phyloP scores from a whole-genome alignment of 2,329 filamentous ascomycete species.

The Aspergillus fijiensis region DNA sequence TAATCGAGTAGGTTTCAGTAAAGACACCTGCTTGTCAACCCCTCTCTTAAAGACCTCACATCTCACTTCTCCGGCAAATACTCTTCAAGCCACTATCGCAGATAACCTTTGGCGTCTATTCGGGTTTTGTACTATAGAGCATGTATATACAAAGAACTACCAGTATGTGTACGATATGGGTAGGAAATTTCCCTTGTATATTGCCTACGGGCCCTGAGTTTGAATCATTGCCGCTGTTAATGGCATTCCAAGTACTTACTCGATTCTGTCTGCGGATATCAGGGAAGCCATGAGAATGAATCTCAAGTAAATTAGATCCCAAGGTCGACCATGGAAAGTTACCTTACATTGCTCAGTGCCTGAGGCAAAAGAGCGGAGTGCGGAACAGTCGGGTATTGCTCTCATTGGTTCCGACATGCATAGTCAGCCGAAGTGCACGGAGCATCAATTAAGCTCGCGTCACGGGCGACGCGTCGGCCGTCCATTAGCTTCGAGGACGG shows the following conservation, averaged over 20 bases:
- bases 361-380: not conserved
- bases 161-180: not conserved
- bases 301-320: no score
- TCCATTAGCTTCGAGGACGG: constrained; percentile 7
- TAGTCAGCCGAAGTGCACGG: constrained; percentile 28
- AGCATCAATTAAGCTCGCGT: constrained; percentile 42
- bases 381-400: not conserved
- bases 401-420: not conserved
- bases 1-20: not conserved
- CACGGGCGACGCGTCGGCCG: constrained; percentile 35
- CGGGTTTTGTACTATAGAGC: constrained; percentile 6
- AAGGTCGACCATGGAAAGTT: not conserved
- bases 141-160: constrained; percentile 5
- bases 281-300: no score
- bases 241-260: no score
- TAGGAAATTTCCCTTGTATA: not conserved
- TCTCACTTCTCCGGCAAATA: not conserved
- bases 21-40: not conserved
- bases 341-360: not conserved
- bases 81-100: not conserved
- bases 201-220: not conserved
- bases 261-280: no score
- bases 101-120: not conserved
- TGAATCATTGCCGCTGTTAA: no score
- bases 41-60: not conserved